Evolutionary conservation across 2,329 filamentous ascomycete genomes (phyloP).

Genomic region (Aurifilum marmelostoma): DNA sequence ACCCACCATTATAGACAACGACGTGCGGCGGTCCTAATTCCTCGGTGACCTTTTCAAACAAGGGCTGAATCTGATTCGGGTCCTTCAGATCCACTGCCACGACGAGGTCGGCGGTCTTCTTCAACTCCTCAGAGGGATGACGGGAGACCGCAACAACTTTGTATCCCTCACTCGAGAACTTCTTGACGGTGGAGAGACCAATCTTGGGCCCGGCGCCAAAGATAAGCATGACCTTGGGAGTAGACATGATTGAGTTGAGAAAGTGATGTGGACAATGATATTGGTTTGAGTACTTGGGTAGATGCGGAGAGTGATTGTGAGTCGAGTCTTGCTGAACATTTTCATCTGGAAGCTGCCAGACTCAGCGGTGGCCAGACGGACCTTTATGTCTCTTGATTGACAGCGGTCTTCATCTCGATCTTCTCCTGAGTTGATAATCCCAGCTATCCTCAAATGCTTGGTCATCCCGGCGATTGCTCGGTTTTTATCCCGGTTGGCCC

Average conservation of each 20-base stretch:
- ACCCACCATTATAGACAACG: conserved; percentile 46
- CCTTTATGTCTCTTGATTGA: background rate
- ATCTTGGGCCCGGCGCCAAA: conserved; percentile 48
- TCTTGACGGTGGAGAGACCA: conserved; percentile 41
- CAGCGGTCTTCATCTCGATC: background rate
- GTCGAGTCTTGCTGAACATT: background rate
- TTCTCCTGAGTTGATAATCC: background rate
- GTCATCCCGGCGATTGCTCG: background rate
- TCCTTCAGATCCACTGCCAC: conserved; percentile 43
- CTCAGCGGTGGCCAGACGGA: background rate
- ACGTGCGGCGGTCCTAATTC: conserved; percentile 45
- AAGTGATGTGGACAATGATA: background rate
- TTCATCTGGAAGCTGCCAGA: background rate
- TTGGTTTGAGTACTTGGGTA: background rate
- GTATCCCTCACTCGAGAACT: conserved; percentile 47
- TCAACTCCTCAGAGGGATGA: conserved; percentile 37
- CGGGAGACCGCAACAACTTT: conserved; percentile 45
- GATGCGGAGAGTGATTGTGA: background rate
- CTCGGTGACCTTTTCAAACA: conserved; percentile 44
- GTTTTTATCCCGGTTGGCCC: background rate
- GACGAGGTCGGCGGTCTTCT: conserved; percentile 36
- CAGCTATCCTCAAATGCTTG: background rate
- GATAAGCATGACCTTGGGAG: conserved; percentile 41
- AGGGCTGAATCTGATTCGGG: conserved; percentile 38
- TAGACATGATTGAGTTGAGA: conserved; percentile 22